phyloP scores from a whole-genome alignment of 441 rosid genomes.

The Brassica hybrid region DNA sequence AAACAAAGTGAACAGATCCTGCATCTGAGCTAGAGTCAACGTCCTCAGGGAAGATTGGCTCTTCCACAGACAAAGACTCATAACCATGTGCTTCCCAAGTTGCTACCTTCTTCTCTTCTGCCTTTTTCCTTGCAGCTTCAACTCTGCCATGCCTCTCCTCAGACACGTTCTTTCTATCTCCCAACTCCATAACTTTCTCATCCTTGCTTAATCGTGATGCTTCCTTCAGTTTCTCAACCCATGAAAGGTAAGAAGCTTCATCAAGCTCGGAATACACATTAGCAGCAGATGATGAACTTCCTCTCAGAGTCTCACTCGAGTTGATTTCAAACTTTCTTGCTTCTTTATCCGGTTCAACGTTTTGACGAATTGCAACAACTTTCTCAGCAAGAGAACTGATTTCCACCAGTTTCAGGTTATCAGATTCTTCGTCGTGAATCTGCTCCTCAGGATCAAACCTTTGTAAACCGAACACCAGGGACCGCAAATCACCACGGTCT shows the following conservation, averaged over 20 bases:
- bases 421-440: constrained; percentile 50
- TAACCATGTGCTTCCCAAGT: constrained; percentile 87
- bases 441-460: constrained; percentile 65
- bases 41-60: constrained; percentile 52
- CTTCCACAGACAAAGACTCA: constrained; percentile 68
- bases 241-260: constrained; percentile 82
- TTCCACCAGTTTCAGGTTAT: constrained; percentile 56
- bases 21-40: constrained; percentile 56
- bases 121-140: constrained; percentile 75
- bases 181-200: constrained; percentile 43
- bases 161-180: constrained; percentile 51
- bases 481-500: constrained; percentile 64
- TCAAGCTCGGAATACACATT: constrained; percentile 66
- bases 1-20: constrained; percentile 73
- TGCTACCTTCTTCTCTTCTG: constrained; percentile 71
- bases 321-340: constrained; percentile 58
- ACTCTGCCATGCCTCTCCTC: constrained; percentile 57
- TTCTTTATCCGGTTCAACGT: constrained; percentile 46
- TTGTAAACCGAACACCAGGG: constrained; percentile 76
- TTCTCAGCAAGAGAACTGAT: constrained; percentile 65
- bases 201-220: constrained; percentile 54
- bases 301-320: constrained; percentile 46
- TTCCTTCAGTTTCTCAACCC: constrained; percentile 85
- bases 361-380: constrained; percentile 66
- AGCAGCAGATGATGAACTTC: constrained; percentile 40